A percentile compares a stretch with the other conserved stretches of the same genome.
These are phyloP conservation scores for Sergeia podlipaevii DNA, from an alignment of 208 protist species.

Conservation along the genomic window DNA sequence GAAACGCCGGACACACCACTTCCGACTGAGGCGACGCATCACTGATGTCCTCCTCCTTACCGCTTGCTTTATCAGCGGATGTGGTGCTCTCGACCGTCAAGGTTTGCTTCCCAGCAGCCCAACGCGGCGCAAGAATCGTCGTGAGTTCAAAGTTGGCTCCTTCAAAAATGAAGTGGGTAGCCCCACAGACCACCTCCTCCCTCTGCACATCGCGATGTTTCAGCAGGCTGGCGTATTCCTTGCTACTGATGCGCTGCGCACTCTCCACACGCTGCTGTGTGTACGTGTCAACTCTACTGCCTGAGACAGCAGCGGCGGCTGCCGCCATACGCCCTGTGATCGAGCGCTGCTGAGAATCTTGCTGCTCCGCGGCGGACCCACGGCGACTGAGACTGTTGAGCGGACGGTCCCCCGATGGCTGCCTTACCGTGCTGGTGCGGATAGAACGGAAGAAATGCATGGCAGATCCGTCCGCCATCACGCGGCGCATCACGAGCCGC, in stretches of 20 bases:
- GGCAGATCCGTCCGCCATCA: conserved; percentile 43
- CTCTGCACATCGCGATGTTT: conserved; percentile 42
- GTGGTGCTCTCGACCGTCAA: conserved; percentile 44
- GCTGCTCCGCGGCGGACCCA: background rate
- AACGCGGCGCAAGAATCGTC: conserved; percentile 49
- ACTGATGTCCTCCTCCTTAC: conserved; percentile 3
- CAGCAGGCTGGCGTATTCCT: conserved; percentile 65
- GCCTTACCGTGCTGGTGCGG: too few species aligned
- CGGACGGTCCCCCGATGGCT: too few species aligned
- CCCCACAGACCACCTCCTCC: conserved; percentile 42
- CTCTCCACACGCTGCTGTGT: conserved; percentile 38
- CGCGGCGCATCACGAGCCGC: conserved; percentile 40
- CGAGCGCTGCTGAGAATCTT: conserved; percentile 4
- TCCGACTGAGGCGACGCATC: background rate
- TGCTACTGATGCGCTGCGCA: conserved; percentile 63
- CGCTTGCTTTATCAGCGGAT: background rate
- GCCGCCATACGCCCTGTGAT: background rate
- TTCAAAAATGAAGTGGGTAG: conserved; percentile 60
- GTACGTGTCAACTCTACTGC: background rate
- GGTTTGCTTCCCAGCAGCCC: conserved; percentile 56
- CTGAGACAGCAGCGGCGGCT: background rate
- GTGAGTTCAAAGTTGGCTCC: conserved; percentile 56
- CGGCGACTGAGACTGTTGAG: too few species aligned
- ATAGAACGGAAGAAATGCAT: conserved; percentile 71
- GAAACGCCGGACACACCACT: conserved; percentile 37